phyloP scores from a whole-genome alignment of 345 rosid genomes.

The Salix dunnii region DNA sequence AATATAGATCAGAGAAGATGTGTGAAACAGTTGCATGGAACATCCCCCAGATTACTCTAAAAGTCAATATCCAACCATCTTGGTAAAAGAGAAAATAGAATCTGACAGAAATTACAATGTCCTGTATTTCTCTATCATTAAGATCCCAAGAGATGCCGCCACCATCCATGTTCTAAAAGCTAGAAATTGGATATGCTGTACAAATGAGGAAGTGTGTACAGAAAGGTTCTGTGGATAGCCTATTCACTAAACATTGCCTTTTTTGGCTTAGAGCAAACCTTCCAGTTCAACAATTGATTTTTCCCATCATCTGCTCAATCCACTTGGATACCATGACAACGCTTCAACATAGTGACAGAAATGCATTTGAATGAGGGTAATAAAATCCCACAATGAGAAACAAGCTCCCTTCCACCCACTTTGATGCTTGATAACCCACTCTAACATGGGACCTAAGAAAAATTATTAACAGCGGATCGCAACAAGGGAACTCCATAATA shows the following conservation, averaged over 20 bases:
- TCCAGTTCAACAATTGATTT: neutral
- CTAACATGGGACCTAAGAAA: neutral
- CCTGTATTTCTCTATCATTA: neutral
- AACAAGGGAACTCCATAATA: neutral
- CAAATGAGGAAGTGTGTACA: neutral
- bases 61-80: neutral
- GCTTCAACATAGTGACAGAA: neutral
- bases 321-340: neutral
- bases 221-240: neutral
- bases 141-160: neutral
- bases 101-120: neutral
- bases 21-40: neutral
- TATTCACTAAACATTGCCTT: neutral
- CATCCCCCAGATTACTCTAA: neutral
- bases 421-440: neutral
- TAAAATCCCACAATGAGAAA: neutral
- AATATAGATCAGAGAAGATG: too few species aligned
- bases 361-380: neutral
- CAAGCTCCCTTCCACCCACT: neutral
- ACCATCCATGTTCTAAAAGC: neutral
- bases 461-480: neutral
- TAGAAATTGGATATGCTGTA: neutral
- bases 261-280: neutral
- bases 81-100: neutral
- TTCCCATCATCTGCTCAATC: neutral